Evolutionary conservation across 2,329 filamentous ascomycete genomes (phyloP), one percentile per base, ranked within the genome.

Genomic region (Fusarium papillatum): DNA sequence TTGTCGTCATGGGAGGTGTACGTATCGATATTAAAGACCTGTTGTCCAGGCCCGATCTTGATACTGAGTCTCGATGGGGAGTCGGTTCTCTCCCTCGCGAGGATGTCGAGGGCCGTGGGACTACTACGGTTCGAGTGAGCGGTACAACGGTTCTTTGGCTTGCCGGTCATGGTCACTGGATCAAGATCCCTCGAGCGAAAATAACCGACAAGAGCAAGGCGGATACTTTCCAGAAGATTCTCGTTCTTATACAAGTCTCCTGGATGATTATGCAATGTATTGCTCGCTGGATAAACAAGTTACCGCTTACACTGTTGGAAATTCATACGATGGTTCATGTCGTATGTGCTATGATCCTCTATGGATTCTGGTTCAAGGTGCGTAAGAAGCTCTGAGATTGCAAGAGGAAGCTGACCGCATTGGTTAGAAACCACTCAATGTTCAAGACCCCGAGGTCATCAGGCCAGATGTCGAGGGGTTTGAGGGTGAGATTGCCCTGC

Each of bases 171-270:
- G 53, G 69, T 0, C 50, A 66, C 8, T 72, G 77, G 8, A 67
- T 76, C 2, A 46, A 36, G 1, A 53, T 78, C 10, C 43, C 69
- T 0, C 26, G 66, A 9, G 61, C 69, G 0, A 60, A 80, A 14
- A 82, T 86, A 7, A 63, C 74, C 38, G 84, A 86, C 43, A 82
- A 82, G 41, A 86, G 82, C 73, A 86, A 86, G 66, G 81, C 80
- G 1, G 79, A 85, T 38, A 72, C 68, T 0, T 68, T 86, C 4
- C 79, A 84, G 9, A 86, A 85, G 70, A 50, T 72, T 0, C 60
- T 87, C 4, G 82, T 85, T 2, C 76, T 82, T 26, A 65, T 84
- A 5, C 85, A 87, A 66, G 82, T 83, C 0, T 26, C 69, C 11
- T 87, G 85, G 84, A 84, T 87, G 76, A 60, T 81, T 0, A 53